Base-by-base conservation (phyloP, 495 filamentous ascomycete species). In the Collariella sp. region DNA sequence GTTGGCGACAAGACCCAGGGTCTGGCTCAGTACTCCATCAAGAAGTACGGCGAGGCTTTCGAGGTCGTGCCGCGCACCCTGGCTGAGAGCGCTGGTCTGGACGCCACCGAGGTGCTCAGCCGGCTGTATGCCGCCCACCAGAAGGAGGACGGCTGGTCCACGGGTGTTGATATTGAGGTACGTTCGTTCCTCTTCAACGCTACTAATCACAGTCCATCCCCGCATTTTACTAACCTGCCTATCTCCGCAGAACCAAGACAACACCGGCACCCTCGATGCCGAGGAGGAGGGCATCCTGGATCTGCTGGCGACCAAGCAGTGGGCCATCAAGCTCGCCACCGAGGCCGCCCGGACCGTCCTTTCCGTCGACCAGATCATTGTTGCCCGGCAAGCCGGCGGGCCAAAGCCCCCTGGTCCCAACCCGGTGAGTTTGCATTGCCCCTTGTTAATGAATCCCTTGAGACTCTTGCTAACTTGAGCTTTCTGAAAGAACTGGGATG, bases 281-380 rank as follows among this genome's bases (percentile, higher is more conserved):
- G 82, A 87, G 64, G 85, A 95, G 26, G 83, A 94, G 59, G 88
- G 87, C 41, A 97, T 99, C 53, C 75, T 99, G 38, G 94, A 99
- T 72, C 78, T 99, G 43, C 77, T 96, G 70, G 79, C 88, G 38
- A 79, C 85, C 35, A 99, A 99, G 81, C 83, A 82, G 63, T 96
- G 88, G 89, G 94, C 94, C 2, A 95, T 99, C 64, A 90, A 91
- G 70, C 75, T 99, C 44, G 94, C 94, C 40, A 96, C 90, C 15
- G 94, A 99, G 70, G 84, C 93, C 43, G 91, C 88, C 46, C 81
- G 94, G 52, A 97, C 94, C 40, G 87, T 99, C 35, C 77, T 99
- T 56, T 91, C 90, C 35, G 94, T 99, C 15, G 94, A 99, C 72
- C 94, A 99, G 75, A 97, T 99, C 62, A 99, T 99, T 65, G 94